A percentile compares a stretch with the other conserved stretches of the same genome.
phyloP scores from a whole-genome alignment of 2,329 filamentous ascomycete genomes.

The Cladosporium sp. region DNA sequence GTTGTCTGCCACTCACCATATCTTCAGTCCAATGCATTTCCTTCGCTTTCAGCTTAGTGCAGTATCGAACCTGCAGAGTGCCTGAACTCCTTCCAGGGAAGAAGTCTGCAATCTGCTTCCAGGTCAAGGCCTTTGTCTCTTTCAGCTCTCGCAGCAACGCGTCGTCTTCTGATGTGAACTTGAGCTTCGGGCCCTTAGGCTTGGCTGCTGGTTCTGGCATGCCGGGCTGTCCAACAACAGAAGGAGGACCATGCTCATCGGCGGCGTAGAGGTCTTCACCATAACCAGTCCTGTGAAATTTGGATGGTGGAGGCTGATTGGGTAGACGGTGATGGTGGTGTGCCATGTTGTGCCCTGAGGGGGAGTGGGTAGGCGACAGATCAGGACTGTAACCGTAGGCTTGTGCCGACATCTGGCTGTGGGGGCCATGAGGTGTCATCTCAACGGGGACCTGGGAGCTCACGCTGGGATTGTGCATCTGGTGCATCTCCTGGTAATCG shows the following conservation, averaged over 20 bases:
- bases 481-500: conserved; percentile 37
- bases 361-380: conserved; percentile 4
- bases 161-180: conserved; percentile 91
- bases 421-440: conserved; percentile 32
- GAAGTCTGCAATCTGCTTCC: conserved; percentile 97
- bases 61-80: conserved; percentile 89
- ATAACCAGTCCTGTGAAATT: conserved; percentile 59
- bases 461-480: conserved; percentile 31
- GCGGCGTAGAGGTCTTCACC: conserved; percentile 39
- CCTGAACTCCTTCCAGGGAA: conserved; percentile 88
- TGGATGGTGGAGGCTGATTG: conserved; percentile 64
- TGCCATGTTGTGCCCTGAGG: not conserved
- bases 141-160: conserved; percentile 83
- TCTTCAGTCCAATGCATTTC: conserved; percentile 91
- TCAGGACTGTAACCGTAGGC: conserved; percentile 7
- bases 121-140: conserved; percentile 89
- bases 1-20: conserved; percentile 57
- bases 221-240: conserved; percentile 76
- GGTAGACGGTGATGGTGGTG: conserved; percentile 82
- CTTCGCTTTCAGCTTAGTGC: conserved; percentile 91
- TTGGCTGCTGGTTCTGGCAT: conserved; percentile 80
- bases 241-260: conserved; percentile 59
- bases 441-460: conserved; percentile 34
- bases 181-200: conserved; percentile 82
- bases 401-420: conserved; percentile 20